phyloP scores from a whole-genome alignment of 2,329 filamentous ascomycete species.

The Pyrenochaeta sp. region DNA sequence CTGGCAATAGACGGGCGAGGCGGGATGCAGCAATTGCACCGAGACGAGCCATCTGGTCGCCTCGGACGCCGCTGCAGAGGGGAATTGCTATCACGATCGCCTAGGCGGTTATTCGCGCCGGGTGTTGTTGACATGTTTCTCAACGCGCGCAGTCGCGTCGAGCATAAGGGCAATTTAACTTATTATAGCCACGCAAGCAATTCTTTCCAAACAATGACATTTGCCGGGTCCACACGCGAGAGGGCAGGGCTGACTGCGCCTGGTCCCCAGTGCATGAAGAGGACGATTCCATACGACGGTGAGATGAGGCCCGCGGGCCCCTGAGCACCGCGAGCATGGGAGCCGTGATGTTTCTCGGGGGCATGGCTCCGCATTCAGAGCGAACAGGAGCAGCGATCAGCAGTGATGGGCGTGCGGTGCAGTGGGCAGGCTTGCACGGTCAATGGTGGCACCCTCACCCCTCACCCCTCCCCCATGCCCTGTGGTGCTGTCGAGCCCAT shows the following conservation, averaged over 20 bases:
- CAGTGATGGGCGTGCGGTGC: constrained; percentile 23
- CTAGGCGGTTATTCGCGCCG: constrained; percentile 27
- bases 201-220: constrained; percentile 22
- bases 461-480: no score
- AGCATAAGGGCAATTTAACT: constrained; percentile 40
- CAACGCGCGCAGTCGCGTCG: constrained; percentile 33
- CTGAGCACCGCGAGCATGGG: constrained; percentile 8
- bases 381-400: constrained; percentile 34
- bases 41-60: constrained; percentile 14
- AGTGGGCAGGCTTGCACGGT: no score
- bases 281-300: constrained; percentile 9
- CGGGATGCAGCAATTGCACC: constrained; percentile 24
- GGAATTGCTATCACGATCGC: constrained; percentile 15
- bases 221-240: constrained; percentile 24
- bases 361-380: constrained; percentile 32
- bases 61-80: constrained; percentile 19
- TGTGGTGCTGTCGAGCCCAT: no score
- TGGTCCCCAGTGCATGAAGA: constrained; percentile 20
- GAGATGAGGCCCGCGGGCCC: constrained; percentile 20
- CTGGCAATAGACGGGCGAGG: constrained; percentile 12
- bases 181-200: constrained; percentile 22
- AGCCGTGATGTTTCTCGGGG: constrained; percentile 23
- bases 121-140: constrained; percentile 21
- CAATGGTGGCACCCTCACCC: no score
- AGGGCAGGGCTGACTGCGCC: constrained; percentile 14